Conservation (phyloP, 2,329 filamentous ascomycete genomes). For the Pestalotiopsis fici region DNA sequence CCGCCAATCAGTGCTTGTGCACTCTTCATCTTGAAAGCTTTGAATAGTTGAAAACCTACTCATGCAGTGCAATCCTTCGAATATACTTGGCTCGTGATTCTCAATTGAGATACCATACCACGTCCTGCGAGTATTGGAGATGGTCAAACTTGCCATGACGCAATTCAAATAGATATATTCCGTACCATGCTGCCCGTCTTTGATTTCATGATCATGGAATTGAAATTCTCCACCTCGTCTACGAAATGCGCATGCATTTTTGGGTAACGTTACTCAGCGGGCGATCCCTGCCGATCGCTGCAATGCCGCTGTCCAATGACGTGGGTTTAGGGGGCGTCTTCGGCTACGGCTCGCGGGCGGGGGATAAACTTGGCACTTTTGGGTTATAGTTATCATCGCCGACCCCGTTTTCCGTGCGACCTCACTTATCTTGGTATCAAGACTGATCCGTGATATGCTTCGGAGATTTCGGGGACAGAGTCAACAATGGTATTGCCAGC, state of each 20-base stretch:
- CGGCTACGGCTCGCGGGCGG: background rate
- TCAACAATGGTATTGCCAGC: no score
- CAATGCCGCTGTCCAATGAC: background rate
- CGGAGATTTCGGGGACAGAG: background rate
- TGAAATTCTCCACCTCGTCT: background rate
- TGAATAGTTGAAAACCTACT: background rate
- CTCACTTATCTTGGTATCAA: background rate
- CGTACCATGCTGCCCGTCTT: background rate
- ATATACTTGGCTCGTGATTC: background rate
- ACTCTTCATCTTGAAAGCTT: conserved; percentile 1
- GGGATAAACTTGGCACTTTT: background rate
- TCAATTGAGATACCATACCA: background rate
- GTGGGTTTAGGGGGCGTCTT: background rate
- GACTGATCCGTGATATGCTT: background rate
- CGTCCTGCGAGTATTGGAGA: no score
- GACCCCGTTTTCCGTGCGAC: background rate
- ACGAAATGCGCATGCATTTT: background rate
- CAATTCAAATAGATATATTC: no score
- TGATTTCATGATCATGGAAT: background rate
- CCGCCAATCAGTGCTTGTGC: conserved; percentile 2
- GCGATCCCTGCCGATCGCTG: background rate
- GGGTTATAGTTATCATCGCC: background rate
- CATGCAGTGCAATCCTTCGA: background rate
- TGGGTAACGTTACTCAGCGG: background rate
- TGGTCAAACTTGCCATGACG: no score